phyloP scores from a whole-genome alignment of 805 yeast species.

The Candida pseudofarinosa region DNA sequence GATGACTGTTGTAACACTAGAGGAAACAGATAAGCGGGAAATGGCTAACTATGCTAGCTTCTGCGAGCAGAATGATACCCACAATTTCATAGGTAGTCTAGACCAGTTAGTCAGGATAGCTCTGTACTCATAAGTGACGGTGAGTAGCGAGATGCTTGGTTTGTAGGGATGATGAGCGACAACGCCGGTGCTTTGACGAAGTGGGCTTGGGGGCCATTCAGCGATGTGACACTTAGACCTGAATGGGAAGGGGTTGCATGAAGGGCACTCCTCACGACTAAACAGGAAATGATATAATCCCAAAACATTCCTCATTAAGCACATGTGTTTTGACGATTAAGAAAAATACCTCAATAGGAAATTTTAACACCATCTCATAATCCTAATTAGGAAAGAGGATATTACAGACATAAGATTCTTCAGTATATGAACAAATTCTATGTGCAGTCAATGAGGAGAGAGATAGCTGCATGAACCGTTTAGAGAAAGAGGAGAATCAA shows the following conservation, averaged over 20 bases:
- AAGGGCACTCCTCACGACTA: neutral
- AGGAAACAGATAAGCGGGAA: too few relatives aligned
- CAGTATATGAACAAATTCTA: neutral
- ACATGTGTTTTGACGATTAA: neutral
- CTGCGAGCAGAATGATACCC: too few relatives aligned
- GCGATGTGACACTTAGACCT: too few relatives aligned
- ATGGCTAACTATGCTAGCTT: too few relatives aligned
- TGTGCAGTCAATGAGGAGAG: neutral
- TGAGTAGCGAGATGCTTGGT: too few relatives aligned
- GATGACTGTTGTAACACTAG: too few relatives aligned
- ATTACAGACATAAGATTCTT: neutral
- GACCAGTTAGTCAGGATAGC: too few relatives aligned
- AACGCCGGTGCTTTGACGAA: too few relatives aligned
- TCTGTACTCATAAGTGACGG: too few relatives aligned
- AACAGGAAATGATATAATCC: neutral
- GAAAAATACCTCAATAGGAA: neutral
- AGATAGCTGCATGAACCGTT: neutral
- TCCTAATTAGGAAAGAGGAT: neutral
- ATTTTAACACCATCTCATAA: neutral
- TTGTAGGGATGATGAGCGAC: too few relatives aligned
- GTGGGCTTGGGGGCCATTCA: too few relatives aligned
- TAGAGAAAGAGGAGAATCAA: neutral
- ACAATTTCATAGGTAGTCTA: too few relatives aligned
- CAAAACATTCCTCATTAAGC: neutral
- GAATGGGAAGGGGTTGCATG: neutral